These are phyloP conservation scores for Histomonas meleagridis DNA, from an alignment of 208 protist genomes.

Conservation along the genomic window DNA sequence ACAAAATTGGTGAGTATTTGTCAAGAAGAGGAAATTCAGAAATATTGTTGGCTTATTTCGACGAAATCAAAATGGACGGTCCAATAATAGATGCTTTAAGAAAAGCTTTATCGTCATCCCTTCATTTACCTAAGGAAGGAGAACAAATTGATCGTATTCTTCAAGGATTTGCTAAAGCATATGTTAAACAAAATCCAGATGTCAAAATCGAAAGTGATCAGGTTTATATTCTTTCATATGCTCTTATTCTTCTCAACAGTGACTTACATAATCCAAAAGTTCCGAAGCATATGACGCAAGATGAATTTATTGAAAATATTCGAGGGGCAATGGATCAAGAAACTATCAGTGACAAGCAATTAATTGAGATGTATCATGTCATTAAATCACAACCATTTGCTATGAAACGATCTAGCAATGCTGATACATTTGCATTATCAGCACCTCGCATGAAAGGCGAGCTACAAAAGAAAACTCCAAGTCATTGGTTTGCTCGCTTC, in stretches of 20 bases:
- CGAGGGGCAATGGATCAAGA: neutral
- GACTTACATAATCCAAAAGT: conserved; percentile 20
- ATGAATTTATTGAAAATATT: neutral
- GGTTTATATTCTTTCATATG: neutral
- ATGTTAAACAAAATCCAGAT: neutral
- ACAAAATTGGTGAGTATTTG: neutral
- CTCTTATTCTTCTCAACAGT: neutral
- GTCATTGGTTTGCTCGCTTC: neutral
- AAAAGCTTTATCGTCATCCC: neutral
- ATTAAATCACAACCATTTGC: neutral
- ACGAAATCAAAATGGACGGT: neutral
- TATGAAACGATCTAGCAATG: neutral
- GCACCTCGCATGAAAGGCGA: neutral
- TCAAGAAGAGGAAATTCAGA: neutral
- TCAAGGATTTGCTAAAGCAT: conserved; percentile 1
- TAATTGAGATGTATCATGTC: neutral
- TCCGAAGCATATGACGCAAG: neutral
- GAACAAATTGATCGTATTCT: conserved; percentile 22
- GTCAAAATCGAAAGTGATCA: neutral
- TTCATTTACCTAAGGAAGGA: neutral
- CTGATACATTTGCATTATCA: neutral
- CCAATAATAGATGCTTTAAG: neutral
- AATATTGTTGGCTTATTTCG: neutral
- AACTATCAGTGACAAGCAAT: neutral
- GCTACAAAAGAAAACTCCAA: conserved; percentile 4